Base-by-base conservation (phyloP, 2,329 filamentous ascomycete genomes). In the Periconia macrospinosa region DNA sequence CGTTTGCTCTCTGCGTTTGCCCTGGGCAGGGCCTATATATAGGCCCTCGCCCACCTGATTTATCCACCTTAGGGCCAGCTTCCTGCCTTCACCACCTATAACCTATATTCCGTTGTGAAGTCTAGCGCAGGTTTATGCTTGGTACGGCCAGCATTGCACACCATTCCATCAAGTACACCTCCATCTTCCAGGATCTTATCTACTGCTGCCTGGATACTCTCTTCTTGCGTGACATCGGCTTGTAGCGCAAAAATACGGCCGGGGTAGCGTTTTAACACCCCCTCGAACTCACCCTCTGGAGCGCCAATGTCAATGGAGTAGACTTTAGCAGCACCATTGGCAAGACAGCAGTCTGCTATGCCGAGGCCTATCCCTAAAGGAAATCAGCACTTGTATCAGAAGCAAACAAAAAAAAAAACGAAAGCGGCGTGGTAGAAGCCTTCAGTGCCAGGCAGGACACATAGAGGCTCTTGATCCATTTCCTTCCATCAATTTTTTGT, bases 51-150 rank as follows among this genome's bases (percentile, higher is more conserved):
- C n/a, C n/a, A n/a, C n/a, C n/a, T n/a, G n/a, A n/a, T n/a, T n/a
- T n/a, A n/a, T n/a, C n/a, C n/a, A n/a, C n/a, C n/a, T n/a, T n/a
- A n/a, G n/a, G n/a, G n/a, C n/a, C n/a, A n/a, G n/a, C n/a, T n/a
- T n/a, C n/a, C n/a, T n/a, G n/a, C n/a, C n/a, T n/a, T n/a, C n/a
- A n/a, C n/a, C n/a, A n/a, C n/a, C n/a, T n/a, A n/a, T n/a, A n/a
- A n/a, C n/a, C n/a, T n/a, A n/a, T n/a, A n/a, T n/a, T n/a, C n/a
- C n/a, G n/a, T n/a, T 1, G 76, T 80, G 46, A 80, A 82, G 20
- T 83, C 78, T 6, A 82, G 65, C 0, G 79, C 80, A 1, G 79
- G 65, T 61, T 82, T 81, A 57, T 82, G 80, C 59, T 81, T 80
- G 13, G 79, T 83, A 14, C 76, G 67, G 14, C 80, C 79, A 0